Base-by-base conservation (phyloP, 768 basidiomycete species). In the Calocera viscosa region DNA sequence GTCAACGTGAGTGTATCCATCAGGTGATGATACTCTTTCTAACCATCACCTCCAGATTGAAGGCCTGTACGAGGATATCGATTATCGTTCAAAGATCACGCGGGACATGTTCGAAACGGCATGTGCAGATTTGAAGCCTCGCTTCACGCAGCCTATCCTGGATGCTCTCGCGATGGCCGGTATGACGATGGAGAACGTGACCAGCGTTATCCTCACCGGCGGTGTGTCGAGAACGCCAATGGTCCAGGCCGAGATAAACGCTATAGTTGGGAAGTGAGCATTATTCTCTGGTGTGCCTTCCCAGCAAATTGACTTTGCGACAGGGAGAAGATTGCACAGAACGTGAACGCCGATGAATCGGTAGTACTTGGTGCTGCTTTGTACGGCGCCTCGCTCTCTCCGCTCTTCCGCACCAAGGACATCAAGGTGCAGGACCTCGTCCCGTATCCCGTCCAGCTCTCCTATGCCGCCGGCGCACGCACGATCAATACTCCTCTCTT, bases 261-360 rank as follows among this genome's bases (percentile, higher is more conserved):
- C 80, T 2, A 81, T 85, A 32, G 89, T 94, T 65, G 92, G 92
- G 74, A 86, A 88, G 84, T 88, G 75, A 68, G 88, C 82, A 17
- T 2, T 5, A 12, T 33, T 22, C 8, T 11, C 24, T 38, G 30
- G 19, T 40, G 49, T 38, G 22, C n/a, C 1, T 34, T 49, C 30
- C 2, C 49, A 30, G 17, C 24, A 0, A 19, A 32, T 63, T 63
- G 7, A 30, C 10, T 40, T 66, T 8, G 35, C 17, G 65, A 17
- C 64, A 89, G 86, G 60, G 84, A 87, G 65, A 91, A 90, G 76
- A 88, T 98, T 67, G 91, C 95, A 3, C 81, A 88, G 73, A 98
- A 97, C 71, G 91, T 99, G 68, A 98, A 99, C 74, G 88, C 95
- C 0, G 96, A 98, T 74, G 96, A 99, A 77, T 91, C 93, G 0